These are phyloP conservation scores for Pestalotiopsis sp. DNA, from an alignment of 2,329 filamentous ascomycete genomes.

Conservation along the genomic window DNA sequence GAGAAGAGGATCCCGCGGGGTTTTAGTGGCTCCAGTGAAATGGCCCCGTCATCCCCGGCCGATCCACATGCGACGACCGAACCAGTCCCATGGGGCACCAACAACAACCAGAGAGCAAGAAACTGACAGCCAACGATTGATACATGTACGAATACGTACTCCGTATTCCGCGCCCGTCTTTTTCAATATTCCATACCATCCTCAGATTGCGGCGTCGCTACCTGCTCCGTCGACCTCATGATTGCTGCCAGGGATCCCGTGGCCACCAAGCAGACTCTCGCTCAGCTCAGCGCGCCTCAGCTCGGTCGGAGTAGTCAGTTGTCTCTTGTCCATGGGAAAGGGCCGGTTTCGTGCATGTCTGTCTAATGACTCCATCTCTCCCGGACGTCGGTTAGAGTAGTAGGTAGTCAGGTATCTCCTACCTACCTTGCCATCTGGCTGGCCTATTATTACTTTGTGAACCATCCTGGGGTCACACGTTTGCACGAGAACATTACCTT, in stretches of 20 bases:
- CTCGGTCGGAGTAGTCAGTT: background rate
- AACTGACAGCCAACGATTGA: background rate
- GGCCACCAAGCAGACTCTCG: background rate
- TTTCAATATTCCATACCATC: background rate
- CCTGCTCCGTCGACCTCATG: background rate
- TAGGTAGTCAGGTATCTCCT: no score
- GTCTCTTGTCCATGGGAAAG: background rate
- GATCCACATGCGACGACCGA: constrained; percentile 2
- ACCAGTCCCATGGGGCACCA: background rate
- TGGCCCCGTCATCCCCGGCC: constrained; percentile 4
- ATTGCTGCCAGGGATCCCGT: background rate
- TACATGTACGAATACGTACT: background rate
- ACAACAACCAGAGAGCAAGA: background rate
- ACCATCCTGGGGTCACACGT: background rate
- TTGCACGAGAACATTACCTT: background rate
- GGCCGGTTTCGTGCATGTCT: background rate
- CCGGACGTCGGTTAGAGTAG: background rate
- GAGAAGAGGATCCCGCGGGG: constrained; percentile 7
- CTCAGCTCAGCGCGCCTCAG: background rate
- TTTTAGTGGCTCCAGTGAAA: constrained; percentile 5
- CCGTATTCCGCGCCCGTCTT: background rate
- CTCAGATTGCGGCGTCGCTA: background rate
- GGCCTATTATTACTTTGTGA: background rate
- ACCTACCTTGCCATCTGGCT: background rate
- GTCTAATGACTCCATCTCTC: background rate